phyloP scores from a whole-genome alignment of 441 rosid genomes.

The Geranium incanum region DNA sequence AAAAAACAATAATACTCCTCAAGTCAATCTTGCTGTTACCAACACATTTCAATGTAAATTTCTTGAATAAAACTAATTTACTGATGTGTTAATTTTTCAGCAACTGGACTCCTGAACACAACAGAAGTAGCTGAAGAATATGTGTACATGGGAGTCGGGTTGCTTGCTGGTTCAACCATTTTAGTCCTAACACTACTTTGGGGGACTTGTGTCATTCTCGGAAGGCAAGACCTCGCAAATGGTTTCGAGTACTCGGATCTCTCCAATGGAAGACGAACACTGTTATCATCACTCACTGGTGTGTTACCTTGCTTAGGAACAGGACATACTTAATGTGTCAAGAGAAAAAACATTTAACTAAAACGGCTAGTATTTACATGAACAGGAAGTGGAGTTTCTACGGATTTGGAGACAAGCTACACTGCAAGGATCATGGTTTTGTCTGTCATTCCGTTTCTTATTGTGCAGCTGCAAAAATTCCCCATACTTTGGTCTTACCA shows the following conservation, averaged over 20 bases:
- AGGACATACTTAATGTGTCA: no score
- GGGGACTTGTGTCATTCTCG: constrained; percentile 25
- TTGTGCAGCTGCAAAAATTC: constrained; percentile 19
- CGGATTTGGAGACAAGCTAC: constrained; percentile 27
- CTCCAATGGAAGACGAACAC: constrained; percentile 3
- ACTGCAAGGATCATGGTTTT: constrained; percentile 26
- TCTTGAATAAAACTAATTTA: background rate
- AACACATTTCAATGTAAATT: background rate
- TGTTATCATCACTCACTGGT: constrained; percentile 13
- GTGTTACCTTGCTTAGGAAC: background rate
- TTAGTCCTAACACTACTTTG: constrained; percentile 24
- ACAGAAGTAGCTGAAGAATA: constrained; percentile 24
- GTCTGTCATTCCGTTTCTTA: constrained; percentile 23
- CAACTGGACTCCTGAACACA: constrained; percentile 24
- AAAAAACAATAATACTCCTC: no score
- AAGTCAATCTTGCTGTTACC: no score
- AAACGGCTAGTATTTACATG: background rate
- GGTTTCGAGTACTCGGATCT: constrained; percentile 10
- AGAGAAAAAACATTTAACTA: no score
- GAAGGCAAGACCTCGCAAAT: constrained; percentile 13
- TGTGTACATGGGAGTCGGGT: constrained; percentile 20
- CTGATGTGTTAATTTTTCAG: constrained; percentile 6
- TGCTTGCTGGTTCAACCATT: constrained; percentile 24
- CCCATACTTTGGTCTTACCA: constrained; percentile 7
- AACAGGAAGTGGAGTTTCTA: constrained; percentile 22